Evolutionary conservation across 257 asterid genomes (phyloP), one percentile per base, ranked within the genome.

Genomic region (Nicotiana tomentosiformis): DNA sequence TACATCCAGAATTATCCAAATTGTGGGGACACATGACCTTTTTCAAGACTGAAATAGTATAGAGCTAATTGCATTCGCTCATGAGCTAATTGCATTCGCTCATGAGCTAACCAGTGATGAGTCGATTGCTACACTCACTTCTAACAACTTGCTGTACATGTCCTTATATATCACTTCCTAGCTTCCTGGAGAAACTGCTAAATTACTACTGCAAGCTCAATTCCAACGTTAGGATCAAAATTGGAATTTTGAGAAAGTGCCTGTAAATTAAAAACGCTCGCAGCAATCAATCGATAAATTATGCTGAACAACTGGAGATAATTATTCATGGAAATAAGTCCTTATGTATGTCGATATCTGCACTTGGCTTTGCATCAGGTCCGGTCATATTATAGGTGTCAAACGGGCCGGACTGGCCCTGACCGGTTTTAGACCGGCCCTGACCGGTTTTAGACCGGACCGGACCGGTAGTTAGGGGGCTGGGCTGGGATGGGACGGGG

Each of bases 151-250:
- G 62, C 23, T 18, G 51, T 74, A 14, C 39, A 7, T 60, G 20
- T 14, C 39, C 51, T 49, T 49, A 53, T 53, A 53, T 53, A 0
- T 74, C 62, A 49, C 61, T 74, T 20, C 79, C 39, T 74, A 49
- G 79, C 79, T 61, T 74, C 62, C 64, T 7, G 64, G 62, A 51
- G 23, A 74, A 74, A 15, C 80, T 74, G 80, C 62, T 49, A 51
- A 35, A 51, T 37, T 4, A 74, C 64, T 26, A 51, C 37, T 51
- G 64, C 80, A 74, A 74, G 64, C 16, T 33, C 78, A 43, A 70
- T 11, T 70, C 78, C 78, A 70, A 12, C 12, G 7, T 53, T 74
- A 23, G 61, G 61, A 33, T 70, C 78, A 6, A 56, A 74, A 20
- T 72, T 72, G 78, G 60, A 46, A 72, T 18, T 72, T 46, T 70